Percentiles rank a stretch among this genome's conserved stretches.
Conservation (phyloP, 495 filamentous ascomycete genomes). For the Penicillium cataractarum region DNA sequence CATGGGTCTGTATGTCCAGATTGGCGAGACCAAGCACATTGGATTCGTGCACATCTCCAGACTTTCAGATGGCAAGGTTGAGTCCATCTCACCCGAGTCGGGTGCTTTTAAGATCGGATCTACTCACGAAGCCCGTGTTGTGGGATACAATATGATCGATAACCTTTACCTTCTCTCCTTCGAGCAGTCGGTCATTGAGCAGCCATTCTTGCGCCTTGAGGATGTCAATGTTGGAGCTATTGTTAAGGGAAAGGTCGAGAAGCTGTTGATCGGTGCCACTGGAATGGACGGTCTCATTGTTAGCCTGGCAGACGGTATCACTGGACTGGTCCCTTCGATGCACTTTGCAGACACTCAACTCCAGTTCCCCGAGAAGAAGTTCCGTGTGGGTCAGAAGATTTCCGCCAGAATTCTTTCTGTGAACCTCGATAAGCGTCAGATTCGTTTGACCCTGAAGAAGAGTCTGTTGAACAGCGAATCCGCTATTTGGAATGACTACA, state of each 20-base stretch:
- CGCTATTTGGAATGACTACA: conserved; percentile 73
- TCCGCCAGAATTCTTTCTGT: conserved; percentile 83
- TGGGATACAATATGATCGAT: conserved; percentile 86
- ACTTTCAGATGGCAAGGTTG: conserved; percentile 83
- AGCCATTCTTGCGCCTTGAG: conserved; percentile 86
- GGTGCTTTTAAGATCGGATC: conserved; percentile 79
- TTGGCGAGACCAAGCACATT: conserved; percentile 70
- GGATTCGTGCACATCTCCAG: conserved; percentile 94
- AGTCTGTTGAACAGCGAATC: conserved; percentile 86
- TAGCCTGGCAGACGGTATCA: conserved; percentile 81
- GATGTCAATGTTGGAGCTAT: conserved; percentile 82
- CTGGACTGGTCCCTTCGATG: conserved; percentile 81
- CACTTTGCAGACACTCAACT: conserved; percentile 87
- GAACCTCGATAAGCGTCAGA: conserved; percentile 71
- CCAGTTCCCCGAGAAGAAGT: conserved; percentile 94
- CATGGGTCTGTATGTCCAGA: conserved; percentile 78
- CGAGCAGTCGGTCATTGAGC: conserved; percentile 77
- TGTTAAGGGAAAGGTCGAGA: conserved; percentile 83
- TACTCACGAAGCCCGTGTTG: conserved; percentile 75
- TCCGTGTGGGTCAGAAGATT: conserved; percentile 82
- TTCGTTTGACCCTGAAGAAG: conserved; percentile 93
- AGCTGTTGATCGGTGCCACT: conserved; percentile 70
- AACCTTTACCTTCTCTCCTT: conserved; percentile 85
- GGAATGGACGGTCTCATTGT: conserved; percentile 82
- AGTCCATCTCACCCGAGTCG: conserved; percentile 70